These are phyloP conservation scores for Lecanoromycetidae sp. DNA, from an alignment of 2,329 filamentous ascomycete species.

Conservation along the genomic window DNA sequence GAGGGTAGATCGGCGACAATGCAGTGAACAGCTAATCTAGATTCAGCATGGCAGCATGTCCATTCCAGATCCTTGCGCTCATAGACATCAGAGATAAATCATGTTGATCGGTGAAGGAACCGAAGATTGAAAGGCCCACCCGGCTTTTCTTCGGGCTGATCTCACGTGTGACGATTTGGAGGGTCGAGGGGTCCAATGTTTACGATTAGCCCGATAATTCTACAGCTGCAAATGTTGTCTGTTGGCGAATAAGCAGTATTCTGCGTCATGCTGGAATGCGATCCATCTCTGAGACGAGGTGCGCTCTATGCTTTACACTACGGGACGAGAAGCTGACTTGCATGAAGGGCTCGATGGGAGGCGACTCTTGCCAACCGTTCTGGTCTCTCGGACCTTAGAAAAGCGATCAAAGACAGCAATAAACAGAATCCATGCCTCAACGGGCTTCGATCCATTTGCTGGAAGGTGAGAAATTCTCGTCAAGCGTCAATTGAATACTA, in stretches of 20 bases:
- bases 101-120: no score
- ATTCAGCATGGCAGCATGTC: no score
- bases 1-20: no score
- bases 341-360: constrained; percentile 16
- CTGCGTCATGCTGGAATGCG: constrained; percentile 10
- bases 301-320: not conserved
- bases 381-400: constrained; percentile 50
- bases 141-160: not conserved
- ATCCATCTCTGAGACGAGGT: constrained; percentile 10
- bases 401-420: constrained; percentile 49
- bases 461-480: constrained; percentile 53
- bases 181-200: no score
- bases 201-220: not conserved
- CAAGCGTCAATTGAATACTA: not conserved
- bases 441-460: constrained; percentile 75
- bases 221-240: no score
- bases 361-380: constrained; percentile 36
- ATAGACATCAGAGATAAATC: no score
- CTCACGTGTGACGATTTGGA: no score
- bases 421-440: constrained; percentile 51
- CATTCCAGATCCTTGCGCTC: no score
- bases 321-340: not conserved
- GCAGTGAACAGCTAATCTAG: no score
- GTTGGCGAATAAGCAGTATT: no score
- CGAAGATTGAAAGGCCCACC: no score